Base-by-base conservation (phyloP, 192 early-diverging fungal species). In the Linnemannia elongata region DNA sequence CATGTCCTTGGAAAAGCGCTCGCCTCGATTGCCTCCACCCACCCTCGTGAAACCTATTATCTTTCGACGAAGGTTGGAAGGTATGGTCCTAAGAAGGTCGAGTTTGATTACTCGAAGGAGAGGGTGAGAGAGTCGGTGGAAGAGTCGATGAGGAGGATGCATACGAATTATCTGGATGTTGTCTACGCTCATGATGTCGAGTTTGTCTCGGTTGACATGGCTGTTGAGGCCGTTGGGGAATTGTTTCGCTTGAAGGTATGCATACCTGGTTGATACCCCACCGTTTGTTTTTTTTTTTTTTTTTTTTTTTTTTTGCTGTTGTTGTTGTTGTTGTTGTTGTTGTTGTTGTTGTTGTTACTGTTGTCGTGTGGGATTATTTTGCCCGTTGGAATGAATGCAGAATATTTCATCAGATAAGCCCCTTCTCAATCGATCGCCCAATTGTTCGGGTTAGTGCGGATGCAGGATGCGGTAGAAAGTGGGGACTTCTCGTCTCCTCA, bases 151-250 rank as follows among this genome's bases (percentile, higher is more conserved):
- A 78, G 71, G 17, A 78, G 93, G 44, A 82, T 95, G 69, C 79
- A 93, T 36, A 94, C 93, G 0, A 85, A 90, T 73, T 96, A 96
- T 74, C 80, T 96, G 27, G 94, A 96, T 74, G 87, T 94, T 69
- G 95, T 95, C 1, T 89, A 91, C 66, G 93, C 92, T 47, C 95
- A 96, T 74, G 95, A 96, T 80, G 94, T 96, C 15, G 95, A 96
- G 82, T 96, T 96, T 94, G 94, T 95, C 13, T 83, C 85, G 2
- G 77, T 92, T 33, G 81, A 90, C 4, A 76, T 91, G 10, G 88
- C 93, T 10, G 90, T 93, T 17, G 91, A 91, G 15, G 82, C 76
- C 33, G 81, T 83, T 41, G 82, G 82, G 38, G 89, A 88, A 38
- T 79, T 96, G 55, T 92, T 92, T 68, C 80, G 90, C 55, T 80